phyloP scores from a whole-genome alignment of 495 filamentous ascomycete genomes.

The Aspergillus bridgeri region DNA sequence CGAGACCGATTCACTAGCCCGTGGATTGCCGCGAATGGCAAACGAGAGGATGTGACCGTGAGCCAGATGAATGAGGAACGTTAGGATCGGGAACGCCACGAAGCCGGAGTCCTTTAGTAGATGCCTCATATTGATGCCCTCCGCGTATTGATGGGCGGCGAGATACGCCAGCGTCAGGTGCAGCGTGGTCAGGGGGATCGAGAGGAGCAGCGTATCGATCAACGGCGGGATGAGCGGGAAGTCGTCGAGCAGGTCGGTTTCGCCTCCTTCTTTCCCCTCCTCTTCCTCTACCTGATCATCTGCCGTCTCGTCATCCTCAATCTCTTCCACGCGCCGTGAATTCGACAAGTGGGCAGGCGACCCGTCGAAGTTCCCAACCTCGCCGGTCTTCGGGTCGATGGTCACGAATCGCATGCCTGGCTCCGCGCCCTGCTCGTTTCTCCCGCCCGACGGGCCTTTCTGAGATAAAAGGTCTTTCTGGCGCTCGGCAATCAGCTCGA shows the following conservation, averaged over 20 bases:
- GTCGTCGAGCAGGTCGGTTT: slow-evolving; percentile 5
- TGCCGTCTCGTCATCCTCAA: background rate
- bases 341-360: background rate
- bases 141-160: slow-evolving; percentile 67
- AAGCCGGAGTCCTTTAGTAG: slow-evolving; percentile 47
- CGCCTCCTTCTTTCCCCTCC: slow-evolving; percentile 10
- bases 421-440: background rate
- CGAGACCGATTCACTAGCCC: slow-evolving; percentile 16
- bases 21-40: background rate
- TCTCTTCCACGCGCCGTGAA: background rate
- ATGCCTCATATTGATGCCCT: slow-evolving; percentile 48
- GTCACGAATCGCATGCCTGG: slow-evolving; percentile 34
- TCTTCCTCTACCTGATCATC: background rate
- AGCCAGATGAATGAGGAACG: slow-evolving; percentile 42
- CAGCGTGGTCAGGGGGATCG: slow-evolving; percentile 69
- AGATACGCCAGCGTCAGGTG: slow-evolving; percentile 87
- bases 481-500: slow-evolving; percentile 49
- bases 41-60: slow-evolving; percentile 44
- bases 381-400: slow-evolving; percentile 31
- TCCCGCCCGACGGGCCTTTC: slow-evolving; percentile 10
- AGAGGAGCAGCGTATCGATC: slow-evolving; percentile 49
- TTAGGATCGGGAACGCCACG: slow-evolving; percentile 40
- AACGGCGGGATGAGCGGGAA: slow-evolving; percentile 36
- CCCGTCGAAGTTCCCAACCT: slow-evolving; percentile 30
- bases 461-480: slow-evolving; percentile 35